Base-by-base conservation (phyloP, 2,329 filamentous ascomycete species). In the Talaromyces sp. region DNA sequence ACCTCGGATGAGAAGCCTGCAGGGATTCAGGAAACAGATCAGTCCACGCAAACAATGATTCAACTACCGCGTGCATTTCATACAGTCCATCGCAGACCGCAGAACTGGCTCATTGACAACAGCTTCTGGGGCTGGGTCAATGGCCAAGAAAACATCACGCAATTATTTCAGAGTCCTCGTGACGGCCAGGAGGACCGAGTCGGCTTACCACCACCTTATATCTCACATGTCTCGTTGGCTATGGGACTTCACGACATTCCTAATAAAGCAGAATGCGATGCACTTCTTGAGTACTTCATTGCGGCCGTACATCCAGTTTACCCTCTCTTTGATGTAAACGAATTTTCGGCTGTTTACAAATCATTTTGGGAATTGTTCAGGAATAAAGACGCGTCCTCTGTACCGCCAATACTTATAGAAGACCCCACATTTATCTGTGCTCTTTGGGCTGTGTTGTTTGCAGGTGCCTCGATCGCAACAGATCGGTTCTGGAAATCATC, bases 291-390 rank as follows among this genome's bases (percentile, higher is more conserved):
- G 17, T 50, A 35, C 13, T 57, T 54, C 37, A 40, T 54, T 6
- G 9, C 42, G 3, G 37, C 41, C 17, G 49, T 57, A 16, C 32
- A 55, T 19, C 47, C 55, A 19, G 41, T 55, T 19, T 50, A 37
- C 16, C 46, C 57, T 22, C 10, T 60, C 27, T 14, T 60, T 8
- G 19, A 16, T 17, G 13, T 11, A 5, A 33, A 29, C 17, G 41
- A 17, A 9, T 56, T 60, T 4, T 41, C 47, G 36, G 6, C 35
- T 14, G 33, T 52, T 1, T 58, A 54, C n/a, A 43, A 54, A 7
- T 32, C 11, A 9, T 58, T 60, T 19, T 60, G 57, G 57, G 17
- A n/a, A n/a, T n/a, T n/a, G n/a, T n/a, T n/a, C 32, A 20, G 51
- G 47, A 19, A 46, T 47, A 24, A 20, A n/a, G n/a, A 42, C 20